Percentiles rank a stretch among this genome's conserved stretches.
Conservation (phyloP, 306 rosid species). For the Castanea sativa region DNA sequence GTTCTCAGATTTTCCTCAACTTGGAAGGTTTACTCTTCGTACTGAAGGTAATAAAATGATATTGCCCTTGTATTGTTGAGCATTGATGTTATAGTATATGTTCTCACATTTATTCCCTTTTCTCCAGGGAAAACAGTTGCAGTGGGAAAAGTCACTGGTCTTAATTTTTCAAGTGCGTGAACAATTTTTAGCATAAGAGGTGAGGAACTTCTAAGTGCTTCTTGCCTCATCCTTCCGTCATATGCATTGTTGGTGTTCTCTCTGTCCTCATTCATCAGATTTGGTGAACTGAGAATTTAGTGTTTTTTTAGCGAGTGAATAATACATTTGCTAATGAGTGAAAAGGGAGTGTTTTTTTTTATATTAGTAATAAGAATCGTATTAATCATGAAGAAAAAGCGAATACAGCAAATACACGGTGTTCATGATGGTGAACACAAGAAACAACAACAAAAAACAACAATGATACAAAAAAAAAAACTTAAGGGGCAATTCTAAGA, state of each 20-base stretch:
- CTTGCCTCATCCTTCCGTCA: constrained; percentile 8
- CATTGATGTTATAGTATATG: constrained; percentile 1
- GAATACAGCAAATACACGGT: no score
- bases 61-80: background rate
- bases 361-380: background rate
- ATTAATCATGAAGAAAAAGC: no score
- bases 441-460: no score
- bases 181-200: constrained; percentile 71
- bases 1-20: constrained; percentile 77
- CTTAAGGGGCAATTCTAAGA: no score
- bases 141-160: constrained; percentile 77
- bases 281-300: background rate
- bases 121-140: constrained; percentile 88
- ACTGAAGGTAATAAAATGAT: constrained; percentile 66
- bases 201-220: constrained; percentile 25
- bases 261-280: background rate
- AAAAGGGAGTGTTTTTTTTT: no score
- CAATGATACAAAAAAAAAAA: no score
- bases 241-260: background rate
- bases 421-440: no score
- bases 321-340: no score
- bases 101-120: constrained; percentile 11
- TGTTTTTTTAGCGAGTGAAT: no score
- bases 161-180: constrained; percentile 35
- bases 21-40: constrained; percentile 98